A percentile compares a stretch with the other conserved stretches of the same genome.
Conservation (phyloP, 176 grass and related monocot genomes). For the Oryza longistaminata region DNA sequence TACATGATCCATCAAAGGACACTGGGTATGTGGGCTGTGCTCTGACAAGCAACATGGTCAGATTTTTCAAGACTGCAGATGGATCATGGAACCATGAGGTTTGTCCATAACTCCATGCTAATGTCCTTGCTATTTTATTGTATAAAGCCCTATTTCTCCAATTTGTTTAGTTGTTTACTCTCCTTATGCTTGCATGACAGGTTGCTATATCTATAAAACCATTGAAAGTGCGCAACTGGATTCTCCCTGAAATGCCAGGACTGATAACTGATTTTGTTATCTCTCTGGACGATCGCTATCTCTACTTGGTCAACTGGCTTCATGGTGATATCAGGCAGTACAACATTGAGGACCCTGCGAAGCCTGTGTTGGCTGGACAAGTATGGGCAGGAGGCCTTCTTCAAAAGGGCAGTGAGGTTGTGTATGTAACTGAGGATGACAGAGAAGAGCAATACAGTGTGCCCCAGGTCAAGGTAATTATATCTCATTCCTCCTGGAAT, state of each 20-base stretch:
- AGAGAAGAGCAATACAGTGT: slow-evolving; percentile 79
- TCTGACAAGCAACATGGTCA: slow-evolving; percentile 88
- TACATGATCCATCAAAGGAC: slow-evolving; percentile 94
- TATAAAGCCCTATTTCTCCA: slow-evolving; percentile 2
- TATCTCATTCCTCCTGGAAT: neutral
- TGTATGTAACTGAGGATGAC: slow-evolving; percentile 66
- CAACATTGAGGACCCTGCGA: slow-evolving; percentile 85
- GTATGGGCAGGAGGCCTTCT: slow-evolving; percentile 88
- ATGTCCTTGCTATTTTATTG: slow-evolving; percentile 20
- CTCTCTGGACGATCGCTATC: slow-evolving; percentile 83
- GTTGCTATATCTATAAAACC: slow-evolving; percentile 70
- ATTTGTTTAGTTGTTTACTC: neutral
- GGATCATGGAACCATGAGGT: slow-evolving; percentile 94
- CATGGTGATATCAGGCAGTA: slow-evolving; percentile 98
- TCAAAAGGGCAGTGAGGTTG: slow-evolving; percentile 72
- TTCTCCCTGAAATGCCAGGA: slow-evolving; percentile 92
- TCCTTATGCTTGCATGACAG: slow-evolving; percentile 31
- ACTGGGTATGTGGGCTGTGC: slow-evolving; percentile 88
- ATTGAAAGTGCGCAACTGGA: slow-evolving; percentile 85
- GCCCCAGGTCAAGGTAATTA: slow-evolving; percentile 71
- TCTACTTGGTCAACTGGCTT: slow-evolving; percentile 95
- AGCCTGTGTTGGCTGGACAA: slow-evolving; percentile 83
- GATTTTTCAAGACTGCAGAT: slow-evolving; percentile 82
- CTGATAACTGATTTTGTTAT: slow-evolving; percentile 92
- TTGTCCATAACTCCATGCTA: slow-evolving; percentile 6